Evolutionary conservation across 2,329 filamentous ascomycete species (phyloP), one percentile per base, ranked within the genome.

Genomic region (Aspergillus glaucus): DNA sequence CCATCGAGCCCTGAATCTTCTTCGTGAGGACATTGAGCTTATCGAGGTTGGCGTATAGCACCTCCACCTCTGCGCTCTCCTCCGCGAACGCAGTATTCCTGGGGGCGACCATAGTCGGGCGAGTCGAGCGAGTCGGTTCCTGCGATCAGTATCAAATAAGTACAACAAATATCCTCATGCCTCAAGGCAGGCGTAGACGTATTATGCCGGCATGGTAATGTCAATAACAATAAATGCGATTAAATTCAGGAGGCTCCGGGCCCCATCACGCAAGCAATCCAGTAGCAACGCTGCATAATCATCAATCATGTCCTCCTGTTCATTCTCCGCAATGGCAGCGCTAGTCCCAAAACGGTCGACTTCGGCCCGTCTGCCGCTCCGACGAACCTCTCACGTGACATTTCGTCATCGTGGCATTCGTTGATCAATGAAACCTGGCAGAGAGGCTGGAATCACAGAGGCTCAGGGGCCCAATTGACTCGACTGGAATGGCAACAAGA

Each of bases 11-110:
- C 69, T 95, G 87, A 48, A 98, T 96, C 76, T 95, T 95, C 75
- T 93, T 95, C 28, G 90, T 95, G 66, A 97, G 79, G 63, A 89
- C 83, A 51, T 90, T 86, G 59, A 94, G 94, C 79, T 95, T 97
- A 60, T 94, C 89, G 53, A 97, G 82, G 57, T 83, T 83, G 48
- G 82, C 81, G 56, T 79, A 80, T 21, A 85, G 69, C 47, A 85
- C 81, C 66, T 85, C 81, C 39, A 85, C 82, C 67, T 85, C 82
- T 6, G 82, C 82, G 63, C 79, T 81, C 71, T 85, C 82, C 70
- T 85, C 82, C 32, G 80, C 80, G 64, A 79, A 79, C 34, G 78
- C 78, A 47, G 75, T 75, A 66, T 79, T 80, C 54, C 78, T 75
- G 50, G 74, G 72, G 46, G 70, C 77, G 48, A 79, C 76, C 80